Conservation (phyloP, 2,329 filamentous ascomycete genomes). For the Exophiala aquamarina region DNA sequence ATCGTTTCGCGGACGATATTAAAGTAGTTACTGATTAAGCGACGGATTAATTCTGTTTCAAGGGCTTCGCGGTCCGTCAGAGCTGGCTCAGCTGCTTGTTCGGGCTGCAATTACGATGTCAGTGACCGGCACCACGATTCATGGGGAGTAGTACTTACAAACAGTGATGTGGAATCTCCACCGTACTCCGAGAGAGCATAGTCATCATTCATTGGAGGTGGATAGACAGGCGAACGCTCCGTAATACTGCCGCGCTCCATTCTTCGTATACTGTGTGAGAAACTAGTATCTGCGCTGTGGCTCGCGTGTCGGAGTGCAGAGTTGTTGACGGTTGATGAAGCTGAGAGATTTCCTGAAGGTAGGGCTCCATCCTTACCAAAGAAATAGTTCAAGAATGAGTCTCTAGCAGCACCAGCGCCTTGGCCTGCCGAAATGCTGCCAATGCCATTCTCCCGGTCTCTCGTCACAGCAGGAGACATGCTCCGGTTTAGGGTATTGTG, state of each 20-base stretch:
- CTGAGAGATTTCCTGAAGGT: slow-evolving; percentile 43
- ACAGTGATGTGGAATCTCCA: slow-evolving; percentile 44
- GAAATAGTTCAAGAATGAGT: slow-evolving; percentile 98
- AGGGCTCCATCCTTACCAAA: slow-evolving; percentile 87
- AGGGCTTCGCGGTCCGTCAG: slow-evolving; percentile 94
- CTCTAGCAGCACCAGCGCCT: slow-evolving; percentile 63
- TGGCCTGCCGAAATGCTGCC: slow-evolving; percentile 63
- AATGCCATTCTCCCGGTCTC: slow-evolving; percentile 60
- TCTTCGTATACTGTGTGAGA: slow-evolving; percentile 77
- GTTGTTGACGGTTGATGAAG: slow-evolving; percentile 39
- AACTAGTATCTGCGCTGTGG: slow-evolving; percentile 75
- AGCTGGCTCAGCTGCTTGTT: slow-evolving; percentile 68
- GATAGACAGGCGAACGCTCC: slow-evolving; percentile 44
- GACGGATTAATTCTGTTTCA: slow-evolving; percentile 95
- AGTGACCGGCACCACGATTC: not conserved
- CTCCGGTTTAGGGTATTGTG: slow-evolving; percentile 66
- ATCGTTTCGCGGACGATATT: slow-evolving; percentile 99
- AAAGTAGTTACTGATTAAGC: slow-evolving; percentile 97
- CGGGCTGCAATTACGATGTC: slow-evolving; percentile 31
- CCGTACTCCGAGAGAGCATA: slow-evolving; percentile 38
- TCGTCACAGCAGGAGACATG: slow-evolving; percentile 75
- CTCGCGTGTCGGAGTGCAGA: slow-evolving; percentile 66
- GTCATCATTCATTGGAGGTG: slow-evolving; percentile 42
- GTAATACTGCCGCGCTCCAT: slow-evolving; percentile 45
- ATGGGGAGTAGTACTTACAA: slow-evolving; percentile 44